Percentiles rank a stretch among this genome's conserved stretches.
Evolutionary conservation across 345 rosid genomes (phyloP).

Genomic region (Lumnitzera racemosa): DNA sequence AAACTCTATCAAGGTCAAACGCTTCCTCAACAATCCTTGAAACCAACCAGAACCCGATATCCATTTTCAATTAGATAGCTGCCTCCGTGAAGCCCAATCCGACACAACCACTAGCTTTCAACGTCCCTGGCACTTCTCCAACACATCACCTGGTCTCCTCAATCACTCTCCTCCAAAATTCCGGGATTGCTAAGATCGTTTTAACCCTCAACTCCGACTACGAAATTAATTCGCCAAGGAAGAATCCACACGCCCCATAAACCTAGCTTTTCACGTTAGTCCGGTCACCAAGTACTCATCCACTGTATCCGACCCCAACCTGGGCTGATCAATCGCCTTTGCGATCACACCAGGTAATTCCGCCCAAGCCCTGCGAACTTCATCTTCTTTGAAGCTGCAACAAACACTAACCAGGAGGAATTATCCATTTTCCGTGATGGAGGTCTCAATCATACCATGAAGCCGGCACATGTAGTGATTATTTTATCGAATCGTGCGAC

Average conservation of each 20-base stretch:
- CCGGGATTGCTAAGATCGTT: too few relatives aligned
- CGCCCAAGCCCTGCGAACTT: constrained; percentile 39
- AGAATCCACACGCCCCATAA: constrained; percentile 46
- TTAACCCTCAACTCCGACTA: constrained; percentile 9
- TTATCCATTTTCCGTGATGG: constrained; percentile 35
- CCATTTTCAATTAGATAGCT: too few relatives aligned
- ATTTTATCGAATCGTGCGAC: constrained; percentile 24
- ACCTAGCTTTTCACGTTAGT: constrained; percentile 23
- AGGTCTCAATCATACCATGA: constrained; percentile 28
- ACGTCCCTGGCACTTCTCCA: too few relatives aligned
- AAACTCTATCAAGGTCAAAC: too few relatives aligned
- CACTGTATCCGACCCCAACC: constrained; percentile 42
- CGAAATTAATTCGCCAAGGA: constrained; percentile 47
- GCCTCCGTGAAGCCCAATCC: too few relatives aligned
- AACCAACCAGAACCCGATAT: too few relatives aligned
- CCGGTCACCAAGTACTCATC: constrained; percentile 40
- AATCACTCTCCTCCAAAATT: too few relatives aligned
- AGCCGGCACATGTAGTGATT: background rate
- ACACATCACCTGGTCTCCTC: too few relatives aligned
- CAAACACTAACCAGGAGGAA: constrained; percentile 24
- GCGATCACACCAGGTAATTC: constrained; percentile 30
- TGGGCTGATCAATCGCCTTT: constrained; percentile 45
- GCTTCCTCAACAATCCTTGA: constrained; percentile 27
- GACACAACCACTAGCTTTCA: too few relatives aligned
- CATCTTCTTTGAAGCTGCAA: constrained; percentile 33